These are phyloP conservation scores for Nicotiana paniculata DNA, from an alignment of 257 asterid species.

Conservation along the genomic window DNA sequence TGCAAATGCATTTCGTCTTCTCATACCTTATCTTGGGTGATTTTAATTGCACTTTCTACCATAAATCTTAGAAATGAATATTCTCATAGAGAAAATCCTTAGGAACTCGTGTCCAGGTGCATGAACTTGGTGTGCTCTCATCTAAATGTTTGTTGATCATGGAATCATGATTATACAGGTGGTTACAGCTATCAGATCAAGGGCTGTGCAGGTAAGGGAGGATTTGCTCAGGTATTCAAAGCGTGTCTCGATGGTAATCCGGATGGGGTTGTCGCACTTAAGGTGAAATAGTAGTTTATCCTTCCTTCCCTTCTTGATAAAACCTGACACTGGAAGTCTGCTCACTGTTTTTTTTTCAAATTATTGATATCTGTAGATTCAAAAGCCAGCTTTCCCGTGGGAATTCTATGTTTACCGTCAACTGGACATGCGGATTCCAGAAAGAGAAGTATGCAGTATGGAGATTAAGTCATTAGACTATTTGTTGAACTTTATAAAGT, in stretches of 20 bases:
- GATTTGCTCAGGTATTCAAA: constrained; percentile 95
- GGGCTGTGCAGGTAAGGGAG: constrained; percentile 99
- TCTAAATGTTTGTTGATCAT: constrained; percentile 10
- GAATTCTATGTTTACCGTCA: constrained; percentile 95
- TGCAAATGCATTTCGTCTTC: not conserved
- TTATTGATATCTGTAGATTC: constrained; percentile 45
- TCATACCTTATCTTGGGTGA: not conserved
- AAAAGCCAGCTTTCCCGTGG: constrained; percentile 99
- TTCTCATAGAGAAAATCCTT: not conserved
- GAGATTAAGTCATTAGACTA: not conserved
- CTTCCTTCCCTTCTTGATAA: not conserved
- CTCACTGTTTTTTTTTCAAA: not conserved
- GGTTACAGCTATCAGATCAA: constrained; percentile 85
- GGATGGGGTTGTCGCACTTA: constrained; percentile 79
- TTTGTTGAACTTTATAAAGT: no score
- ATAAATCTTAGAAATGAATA: not conserved
- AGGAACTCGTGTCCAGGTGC: constrained; percentile 2
- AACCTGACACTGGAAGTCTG: constrained; percentile 3
- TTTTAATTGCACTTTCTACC: not conserved
- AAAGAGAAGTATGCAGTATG: constrained; percentile 46
- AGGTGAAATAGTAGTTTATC: constrained; percentile 36
- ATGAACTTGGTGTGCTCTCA: constrained; percentile 13
- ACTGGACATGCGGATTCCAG: constrained; percentile 73
- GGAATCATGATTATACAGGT: constrained; percentile 41
- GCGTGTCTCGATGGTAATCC: constrained; percentile 67